Base-by-base conservation (phyloP, 2,329 filamentous ascomycete species). In the Curvularia hawaiiensis region DNA sequence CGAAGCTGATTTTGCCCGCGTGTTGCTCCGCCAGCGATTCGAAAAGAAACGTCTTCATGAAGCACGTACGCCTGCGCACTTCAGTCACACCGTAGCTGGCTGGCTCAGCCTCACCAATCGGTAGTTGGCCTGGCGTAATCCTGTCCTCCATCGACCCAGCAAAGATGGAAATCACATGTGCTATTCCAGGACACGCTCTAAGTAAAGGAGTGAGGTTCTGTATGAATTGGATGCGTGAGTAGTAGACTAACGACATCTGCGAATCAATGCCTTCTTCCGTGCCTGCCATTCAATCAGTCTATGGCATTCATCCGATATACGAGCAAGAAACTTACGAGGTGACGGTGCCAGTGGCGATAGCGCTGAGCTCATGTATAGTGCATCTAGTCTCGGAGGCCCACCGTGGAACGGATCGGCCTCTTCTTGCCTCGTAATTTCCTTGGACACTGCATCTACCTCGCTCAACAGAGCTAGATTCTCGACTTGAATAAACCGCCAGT, bases 191-290 rank as follows among this genome's bases (percentile, higher is more conserved):
- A 16, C 61, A 65, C 5, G 61, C 58, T 4, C 62, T 60, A 7
- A 79, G 65, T 2, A 78, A 65, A 1, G 77, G 76, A 0, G 75
- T 64, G 7, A 80, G 69, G 26, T 75, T 74, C 18, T 68, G 52
- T 18, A 73, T 71, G 61, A 79, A 78, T n/a, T 77, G 72, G 41
- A 69, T 70, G 26, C 78, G 77, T 7, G 72, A 68, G 62, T 79
- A 77, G 45, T 67, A 79, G 30, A 67, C 69, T 35, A 69, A 65
- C 4, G 63, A 62, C 60, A 72, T 65, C 48, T 74, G 74, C 9
- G 64, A 59, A 46, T 77, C 72, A 1, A 79, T 60, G 7, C 74
- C 75, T 67, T 79, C 77, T 7, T 52, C 68, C 59, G 28, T 71
- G 59, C 10, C 77, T 71, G 31, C 72, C 74, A 43, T 68, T 66